phyloP scores from a whole-genome alignment of 2,329 filamentous ascomycete genomes.

The Cordyceps javanica region DNA sequence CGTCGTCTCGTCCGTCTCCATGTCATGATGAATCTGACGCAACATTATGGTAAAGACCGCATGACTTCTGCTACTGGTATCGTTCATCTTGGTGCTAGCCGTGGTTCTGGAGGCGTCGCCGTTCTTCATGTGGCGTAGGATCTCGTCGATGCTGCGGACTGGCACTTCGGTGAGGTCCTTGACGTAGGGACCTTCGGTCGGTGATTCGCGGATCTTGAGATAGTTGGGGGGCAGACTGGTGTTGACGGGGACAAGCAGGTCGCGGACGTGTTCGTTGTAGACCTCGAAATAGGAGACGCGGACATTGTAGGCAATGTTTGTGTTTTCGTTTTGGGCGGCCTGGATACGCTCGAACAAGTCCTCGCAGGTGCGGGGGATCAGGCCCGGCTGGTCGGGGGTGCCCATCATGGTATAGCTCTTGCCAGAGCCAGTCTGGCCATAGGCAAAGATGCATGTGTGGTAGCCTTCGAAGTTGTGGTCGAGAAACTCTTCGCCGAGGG shows the following conservation, averaged over 20 bases:
- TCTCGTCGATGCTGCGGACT: constrained; percentile 79
- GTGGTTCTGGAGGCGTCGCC: constrained; percentile 84
- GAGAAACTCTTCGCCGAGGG: constrained; percentile 89
- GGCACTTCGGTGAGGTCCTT: constrained; percentile 93
- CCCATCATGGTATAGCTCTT: constrained; percentile 99
- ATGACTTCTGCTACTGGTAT: constrained; percentile 92
- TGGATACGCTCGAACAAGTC: constrained; percentile 94
- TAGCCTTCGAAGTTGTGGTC: constrained; percentile 99
- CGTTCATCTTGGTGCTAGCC: constrained; percentile 98
- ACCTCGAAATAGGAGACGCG: constrained; percentile 98
- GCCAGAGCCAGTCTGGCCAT: constrained; percentile 93
- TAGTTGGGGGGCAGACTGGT: constrained; percentile 75
- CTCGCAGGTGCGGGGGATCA: constrained; percentile 93
- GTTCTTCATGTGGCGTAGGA: constrained; percentile 82
- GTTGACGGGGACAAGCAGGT: constrained; percentile 71
- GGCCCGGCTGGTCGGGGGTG: constrained; percentile 71
- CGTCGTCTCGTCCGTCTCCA: constrained; percentile 95
- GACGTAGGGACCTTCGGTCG: constrained; percentile 91
- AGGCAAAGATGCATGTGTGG: constrained; percentile 98
- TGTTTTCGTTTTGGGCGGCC: constrained; percentile 65
- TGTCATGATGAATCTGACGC: constrained; percentile 96
- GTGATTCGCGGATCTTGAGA: constrained; percentile 94
- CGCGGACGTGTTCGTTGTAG: constrained; percentile 98
- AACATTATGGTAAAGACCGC: constrained; percentile 97
- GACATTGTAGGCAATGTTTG: constrained; percentile 94